These are phyloP conservation scores for Mycosphaerella arachidis DNA, from an alignment of 2,329 filamentous ascomycete species.

Conservation along the genomic window DNA sequence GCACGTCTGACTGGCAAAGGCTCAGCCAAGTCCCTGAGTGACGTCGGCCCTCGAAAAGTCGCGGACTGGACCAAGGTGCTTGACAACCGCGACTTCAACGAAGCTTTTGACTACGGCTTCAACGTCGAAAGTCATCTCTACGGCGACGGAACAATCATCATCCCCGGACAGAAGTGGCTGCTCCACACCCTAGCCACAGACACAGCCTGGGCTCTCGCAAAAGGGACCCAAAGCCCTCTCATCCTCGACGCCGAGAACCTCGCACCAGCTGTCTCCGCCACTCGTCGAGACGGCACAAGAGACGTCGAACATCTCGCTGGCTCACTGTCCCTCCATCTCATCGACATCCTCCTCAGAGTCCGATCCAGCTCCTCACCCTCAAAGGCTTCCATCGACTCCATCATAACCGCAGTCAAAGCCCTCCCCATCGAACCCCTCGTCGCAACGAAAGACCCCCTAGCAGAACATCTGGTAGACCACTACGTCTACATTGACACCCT, in stretches of 20 bases:
- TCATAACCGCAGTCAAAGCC: slow-evolving; percentile 14
- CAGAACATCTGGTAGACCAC: slow-evolving; percentile 18
- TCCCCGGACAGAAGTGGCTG: slow-evolving; percentile 21
- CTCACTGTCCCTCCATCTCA: slow-evolving; percentile 17
- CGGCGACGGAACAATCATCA: slow-evolving; percentile 2
- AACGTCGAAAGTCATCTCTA: slow-evolving; percentile 28
- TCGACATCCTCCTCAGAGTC: slow-evolving; percentile 11
- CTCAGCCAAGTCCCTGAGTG: slow-evolving; percentile 14
- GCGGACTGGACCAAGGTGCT: slow-evolving; percentile 28
- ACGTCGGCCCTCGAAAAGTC: slow-evolving; percentile 24
- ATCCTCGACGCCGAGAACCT: slow-evolving; percentile 11
- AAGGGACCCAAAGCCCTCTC: slow-evolving; percentile 15
- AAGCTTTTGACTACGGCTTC: slow-evolving; percentile 32
- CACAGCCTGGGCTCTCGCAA: slow-evolving; percentile 26
- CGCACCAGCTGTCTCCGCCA: neutral
- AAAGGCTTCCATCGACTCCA: slow-evolving; percentile 5
- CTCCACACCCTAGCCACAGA: slow-evolving; percentile 25
- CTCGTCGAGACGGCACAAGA: slow-evolving; percentile 1
- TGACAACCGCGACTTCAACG: slow-evolving; percentile 34
- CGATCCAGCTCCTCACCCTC: slow-evolving; percentile 6
- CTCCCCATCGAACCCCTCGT: slow-evolving; percentile 15
- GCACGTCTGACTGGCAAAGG: slow-evolving; percentile 27
- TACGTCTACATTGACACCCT: slow-evolving; percentile 27
- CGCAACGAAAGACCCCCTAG: slow-evolving; percentile 7
- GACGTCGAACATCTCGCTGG: slow-evolving; percentile 18